phyloP scores from a whole-genome alignment of 1,284 basidiomycete genomes.

The Puccinia sorghi region DNA sequence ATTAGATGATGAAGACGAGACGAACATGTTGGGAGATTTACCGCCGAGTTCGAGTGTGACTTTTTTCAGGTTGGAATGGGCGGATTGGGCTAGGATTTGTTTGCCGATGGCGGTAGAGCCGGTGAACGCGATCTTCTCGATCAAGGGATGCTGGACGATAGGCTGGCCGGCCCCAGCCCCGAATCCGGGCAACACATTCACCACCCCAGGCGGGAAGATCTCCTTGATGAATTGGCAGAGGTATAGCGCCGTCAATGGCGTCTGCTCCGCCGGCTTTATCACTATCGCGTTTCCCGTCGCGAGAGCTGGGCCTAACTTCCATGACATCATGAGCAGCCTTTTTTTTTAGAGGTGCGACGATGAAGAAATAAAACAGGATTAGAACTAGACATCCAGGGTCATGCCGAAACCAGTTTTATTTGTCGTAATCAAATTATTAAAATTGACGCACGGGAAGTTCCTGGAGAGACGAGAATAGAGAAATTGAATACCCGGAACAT shows the following conservation, averaged over 20 bases:
- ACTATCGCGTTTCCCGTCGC: conserved; percentile 80
- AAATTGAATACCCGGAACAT: background rate
- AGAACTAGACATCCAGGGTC: no score
- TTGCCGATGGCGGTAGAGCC: conserved; percentile 75
- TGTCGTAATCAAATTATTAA: background rate
- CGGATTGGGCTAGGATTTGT: conserved; percentile 78
- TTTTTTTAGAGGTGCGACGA: background rate
- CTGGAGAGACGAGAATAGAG: background rate
- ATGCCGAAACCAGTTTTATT: no score
- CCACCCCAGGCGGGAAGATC: conserved; percentile 87
- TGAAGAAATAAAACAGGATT: conserved; percentile 47
- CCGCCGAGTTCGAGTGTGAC: conserved; percentile 91
- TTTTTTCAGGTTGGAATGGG: conserved; percentile 83
- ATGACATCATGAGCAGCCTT: conserved; percentile 69
- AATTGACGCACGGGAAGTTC: conserved; percentile 44
- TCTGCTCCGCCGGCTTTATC: conserved; percentile 86
- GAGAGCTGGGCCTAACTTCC: conserved; percentile 82
- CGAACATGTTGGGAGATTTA: conserved; percentile 75
- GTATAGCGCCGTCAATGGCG: conserved; percentile 71
- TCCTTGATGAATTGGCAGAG: conserved; percentile 62
- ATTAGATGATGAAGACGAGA: conserved; percentile 12
- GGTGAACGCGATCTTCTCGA: conserved; percentile 66
- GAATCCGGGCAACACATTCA: conserved; percentile 74
- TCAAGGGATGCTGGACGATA: conserved; percentile 68
- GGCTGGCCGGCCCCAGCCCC: conserved; percentile 82